Evolutionary conservation across 345 rosid species (phyloP), one percentile per base, ranked within the genome.

Genomic region (Eucalyptus erythrocorys): DNA sequence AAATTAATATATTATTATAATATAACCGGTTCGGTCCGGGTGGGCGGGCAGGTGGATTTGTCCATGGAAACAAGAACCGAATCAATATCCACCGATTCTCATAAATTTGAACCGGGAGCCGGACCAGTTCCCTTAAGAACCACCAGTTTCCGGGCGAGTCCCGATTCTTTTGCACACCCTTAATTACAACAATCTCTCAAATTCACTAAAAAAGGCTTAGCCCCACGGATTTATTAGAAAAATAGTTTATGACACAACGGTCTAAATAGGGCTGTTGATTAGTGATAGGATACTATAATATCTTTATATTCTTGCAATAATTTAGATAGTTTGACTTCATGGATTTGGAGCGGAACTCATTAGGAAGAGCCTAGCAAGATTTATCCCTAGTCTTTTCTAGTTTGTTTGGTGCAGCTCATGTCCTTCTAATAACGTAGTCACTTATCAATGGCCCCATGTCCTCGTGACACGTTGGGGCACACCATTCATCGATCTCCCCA

Each of bases 261-360:
- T 22, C 12, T 55, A 24, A 55, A 55, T 9, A 0, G 61, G 30
- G 0, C 3, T 10, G 30, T 8, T 55, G 30, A 24, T 10, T 24
- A 22, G 61, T 55, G 61, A 55, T 22, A 24, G 1, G 13, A 24
- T 55, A 55, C 0, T 55, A 10, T 22, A 55, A 1, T 55, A 55
- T 55, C 61, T 10, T 30, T 55, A 24, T 22, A 10, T 55, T 55
- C 61, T 55, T 24, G 61, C 6, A 0, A 55, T 55, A 6, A 55
- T 55, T 55, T 55, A 24, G 13, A 55, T 0, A 0, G 27, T 24
- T 55, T 55, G 61, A 55, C 61, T 55, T 55, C 27, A 24, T 55
- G 30, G 30, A 55, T 55, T 55, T 24, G 0, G 61, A 22, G 30
- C 6, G 30, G 3, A 24, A 55, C 61, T 55, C 61, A 2, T 55